Evolutionary conservation across 2,329 filamentous ascomycete species (phyloP).

Genomic region (Pseudogymnoascus sp.): DNA sequence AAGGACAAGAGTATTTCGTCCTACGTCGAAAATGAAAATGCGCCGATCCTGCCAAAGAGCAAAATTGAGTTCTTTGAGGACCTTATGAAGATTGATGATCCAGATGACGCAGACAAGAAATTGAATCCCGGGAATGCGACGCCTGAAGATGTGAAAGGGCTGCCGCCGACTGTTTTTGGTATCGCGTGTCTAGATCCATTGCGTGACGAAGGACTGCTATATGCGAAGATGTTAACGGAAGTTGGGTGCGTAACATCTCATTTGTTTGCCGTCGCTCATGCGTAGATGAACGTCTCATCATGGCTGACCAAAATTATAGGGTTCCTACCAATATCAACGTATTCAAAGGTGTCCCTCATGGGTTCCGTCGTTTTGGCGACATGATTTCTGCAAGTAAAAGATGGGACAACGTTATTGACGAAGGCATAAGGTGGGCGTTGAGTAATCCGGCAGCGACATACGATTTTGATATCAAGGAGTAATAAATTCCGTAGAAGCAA

Average conservation of each 20-base stretch:
- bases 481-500: neutral
- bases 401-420: conserved; percentile 37
- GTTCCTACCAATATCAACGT: conserved; percentile 41
- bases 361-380: conserved; percentile 35
- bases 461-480: neutral
- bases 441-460: conserved; percentile 27
- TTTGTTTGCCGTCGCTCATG: neutral
- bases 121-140: conserved; percentile 27
- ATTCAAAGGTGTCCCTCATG: conserved; percentile 46
- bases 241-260: conserved; percentile 31
- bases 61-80: conserved; percentile 23
- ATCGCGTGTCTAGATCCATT: conserved; percentile 40
- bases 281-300: neutral
- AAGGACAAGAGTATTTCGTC: conserved; percentile 35
- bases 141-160: conserved; percentile 32
- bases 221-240: conserved; percentile 35
- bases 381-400: conserved; percentile 31
- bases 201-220: conserved; percentile 42
- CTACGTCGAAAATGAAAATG: conserved; percentile 37
- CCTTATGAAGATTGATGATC: conserved; percentile 16
- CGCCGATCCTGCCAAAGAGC: conserved; percentile 40
- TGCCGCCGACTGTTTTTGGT: conserved; percentile 38
- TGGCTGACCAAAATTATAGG: conserved; percentile 19
- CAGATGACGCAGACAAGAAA: conserved; percentile 26
- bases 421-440: conserved; percentile 37